phyloP scores from a whole-genome alignment of 129 eudicot genomes.

The Lactuca saligna region DNA sequence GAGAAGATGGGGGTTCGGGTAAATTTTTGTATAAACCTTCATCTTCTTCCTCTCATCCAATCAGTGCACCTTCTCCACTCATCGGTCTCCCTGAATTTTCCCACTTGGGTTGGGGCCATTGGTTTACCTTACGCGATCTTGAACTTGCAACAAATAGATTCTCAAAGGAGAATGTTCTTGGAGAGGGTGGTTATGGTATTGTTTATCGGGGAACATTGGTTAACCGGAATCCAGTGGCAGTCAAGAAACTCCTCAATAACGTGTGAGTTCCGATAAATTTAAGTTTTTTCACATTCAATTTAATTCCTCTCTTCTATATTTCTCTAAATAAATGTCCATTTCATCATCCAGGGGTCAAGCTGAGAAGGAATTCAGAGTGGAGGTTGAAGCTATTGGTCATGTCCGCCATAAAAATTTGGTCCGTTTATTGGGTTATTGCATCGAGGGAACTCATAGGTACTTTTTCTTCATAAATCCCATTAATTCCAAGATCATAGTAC shows the following conservation, averaged over 20 bases:
- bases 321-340: conserved; percentile 11
- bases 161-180: conserved; percentile 75
- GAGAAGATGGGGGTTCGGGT: conserved; percentile 78
- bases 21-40: conserved; percentile 51
- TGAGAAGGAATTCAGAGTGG: conserved; percentile 85
- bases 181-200: conserved; percentile 90
- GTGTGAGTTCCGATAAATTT: conserved; percentile 49
- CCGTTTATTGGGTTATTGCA: conserved; percentile 78
- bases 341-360: conserved; percentile 66
- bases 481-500: too few species aligned
- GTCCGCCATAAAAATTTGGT: conserved; percentile 91
- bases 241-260: conserved; percentile 81
- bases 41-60: conserved; percentile 62
- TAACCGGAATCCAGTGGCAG: conserved; percentile 77
- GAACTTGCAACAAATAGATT: conserved; percentile 74
- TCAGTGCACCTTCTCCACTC: conserved; percentile 78
- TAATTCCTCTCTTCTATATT: background rate
- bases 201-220: conserved; percentile 67
- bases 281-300: background rate
- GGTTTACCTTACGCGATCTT: conserved; percentile 86
- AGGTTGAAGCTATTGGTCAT: conserved; percentile 90
- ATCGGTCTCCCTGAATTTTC: conserved; percentile 86
- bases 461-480: conserved; percentile 1
- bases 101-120: conserved; percentile 93
- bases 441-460: conserved; percentile 91